Conservation (phyloP, 805 yeast species). For the Saccharomycopsis selenospora region DNA sequence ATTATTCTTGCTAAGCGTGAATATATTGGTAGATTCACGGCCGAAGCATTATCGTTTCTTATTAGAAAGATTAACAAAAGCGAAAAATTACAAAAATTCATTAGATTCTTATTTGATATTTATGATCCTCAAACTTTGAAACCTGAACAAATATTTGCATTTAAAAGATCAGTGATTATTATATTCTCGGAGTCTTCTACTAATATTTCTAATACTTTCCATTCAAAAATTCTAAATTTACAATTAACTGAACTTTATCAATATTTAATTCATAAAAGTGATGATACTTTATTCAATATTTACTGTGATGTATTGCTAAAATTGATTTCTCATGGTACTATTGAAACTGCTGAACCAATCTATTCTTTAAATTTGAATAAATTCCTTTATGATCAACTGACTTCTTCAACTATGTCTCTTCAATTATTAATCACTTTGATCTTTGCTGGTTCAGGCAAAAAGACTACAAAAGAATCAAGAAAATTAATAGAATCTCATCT, state of each 20-base stretch:
- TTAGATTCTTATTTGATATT: slow-evolving; percentile 33
- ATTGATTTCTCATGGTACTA: slow-evolving; percentile 45
- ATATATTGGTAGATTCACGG: slow-evolving; percentile 71
- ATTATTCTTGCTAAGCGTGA: slow-evolving; percentile 50
- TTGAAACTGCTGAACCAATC: slow-evolving; percentile 39
- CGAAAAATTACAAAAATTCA: slow-evolving; percentile 39
- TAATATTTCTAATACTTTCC: slow-evolving; percentile 64
- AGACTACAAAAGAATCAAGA: slow-evolving; percentile 30
- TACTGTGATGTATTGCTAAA: slow-evolving; percentile 52
- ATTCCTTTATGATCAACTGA: slow-evolving; percentile 20
- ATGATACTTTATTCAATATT: slow-evolving; percentile 34
- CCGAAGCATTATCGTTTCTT: slow-evolving; percentile 83
- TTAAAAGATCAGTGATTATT: slow-evolving; percentile 49
- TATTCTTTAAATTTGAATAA: slow-evolving; percentile 32
- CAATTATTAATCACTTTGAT: slow-evolving; percentile 32
- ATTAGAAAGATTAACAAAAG: slow-evolving; percentile 54
- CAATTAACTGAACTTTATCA: slow-evolving; percentile 34
- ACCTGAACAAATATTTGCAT: slow-evolving; percentile 37
- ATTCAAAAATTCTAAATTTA: slow-evolving; percentile 51
- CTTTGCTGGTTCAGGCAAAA: slow-evolving; percentile 67
- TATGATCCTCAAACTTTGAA: slow-evolving; percentile 24
- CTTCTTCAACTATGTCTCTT: slow-evolving; percentile 8
- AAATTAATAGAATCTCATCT: slow-evolving; percentile 5
- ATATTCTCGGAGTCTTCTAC: slow-evolving; percentile 69
- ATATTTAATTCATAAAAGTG: slow-evolving; percentile 13